Evolutionary conservation across 139 green algal genomes (phyloP).

Genomic region (Chlamydomonas eustigma): DNA sequence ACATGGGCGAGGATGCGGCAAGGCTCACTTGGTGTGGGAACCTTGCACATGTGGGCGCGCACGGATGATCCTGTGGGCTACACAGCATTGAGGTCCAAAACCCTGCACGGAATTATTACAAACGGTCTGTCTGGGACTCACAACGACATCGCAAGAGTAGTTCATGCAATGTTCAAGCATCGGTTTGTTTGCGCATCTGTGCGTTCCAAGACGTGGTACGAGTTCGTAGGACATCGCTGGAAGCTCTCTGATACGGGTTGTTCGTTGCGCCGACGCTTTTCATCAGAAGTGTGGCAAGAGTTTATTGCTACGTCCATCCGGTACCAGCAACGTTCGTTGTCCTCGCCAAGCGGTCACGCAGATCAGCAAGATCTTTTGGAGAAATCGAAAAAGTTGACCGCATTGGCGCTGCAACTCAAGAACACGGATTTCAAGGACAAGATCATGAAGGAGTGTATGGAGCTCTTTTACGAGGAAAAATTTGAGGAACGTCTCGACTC

Average conservation of each 20-base stretch:
- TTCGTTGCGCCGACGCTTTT: not conserved
- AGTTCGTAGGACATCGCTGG: slow-evolving; percentile 16
- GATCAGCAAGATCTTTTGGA: not conserved
- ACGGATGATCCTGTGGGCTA: slow-evolving; percentile 1
- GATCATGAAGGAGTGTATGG: slow-evolving; percentile 17
- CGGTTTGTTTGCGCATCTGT: slow-evolving; percentile 12
- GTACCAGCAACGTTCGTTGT: not conserved
- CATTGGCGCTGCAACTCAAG: slow-evolving; percentile 9
- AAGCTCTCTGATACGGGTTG: not conserved
- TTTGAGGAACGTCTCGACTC: slow-evolving; percentile 24
- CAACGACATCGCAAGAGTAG: slow-evolving; percentile 13
- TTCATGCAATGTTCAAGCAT: slow-evolving; percentile 11
- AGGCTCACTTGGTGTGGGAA: slow-evolving; percentile 5
- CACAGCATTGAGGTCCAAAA: not conserved
- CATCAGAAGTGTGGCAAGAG: not conserved
- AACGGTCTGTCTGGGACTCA: not conserved
- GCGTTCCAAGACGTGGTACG: slow-evolving; percentile 10
- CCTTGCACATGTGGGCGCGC: slow-evolving; percentile 20
- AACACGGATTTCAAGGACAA: slow-evolving; percentile 13
- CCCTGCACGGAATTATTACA: not conserved
- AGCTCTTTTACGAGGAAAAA: slow-evolving; percentile 6
- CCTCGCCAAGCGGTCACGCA: not conserved
- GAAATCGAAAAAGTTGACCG: slow-evolving; percentile 9
- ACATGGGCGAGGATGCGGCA: slow-evolving; percentile 10
- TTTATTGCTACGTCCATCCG: not conserved